Conservation (phyloP, 1,284 basidiomycete species). For the Tausonia pullulans region DNA sequence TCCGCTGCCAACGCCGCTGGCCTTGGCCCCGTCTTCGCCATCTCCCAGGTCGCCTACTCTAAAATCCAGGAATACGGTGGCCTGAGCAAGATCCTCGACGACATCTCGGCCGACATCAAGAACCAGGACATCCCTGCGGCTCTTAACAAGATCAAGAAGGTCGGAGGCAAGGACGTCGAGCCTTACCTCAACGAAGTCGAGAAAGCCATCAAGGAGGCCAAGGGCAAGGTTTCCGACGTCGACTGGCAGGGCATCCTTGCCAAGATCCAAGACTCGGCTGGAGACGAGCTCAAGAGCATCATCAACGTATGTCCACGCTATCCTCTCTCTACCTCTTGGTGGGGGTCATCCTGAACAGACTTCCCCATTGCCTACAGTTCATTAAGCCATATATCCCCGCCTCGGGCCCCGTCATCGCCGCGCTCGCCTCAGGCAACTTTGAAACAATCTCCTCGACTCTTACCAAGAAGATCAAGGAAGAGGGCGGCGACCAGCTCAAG, state of each 20-base stretch:
- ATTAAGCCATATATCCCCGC: conserved; percentile 2
- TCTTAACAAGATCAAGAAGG: conserved; percentile 31
- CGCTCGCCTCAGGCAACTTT: conserved; percentile 13
- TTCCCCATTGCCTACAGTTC: background rate
- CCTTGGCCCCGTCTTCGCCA: conserved; percentile 25
- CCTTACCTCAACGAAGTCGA: conserved; percentile 30
- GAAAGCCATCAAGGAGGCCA: conserved; percentile 29
- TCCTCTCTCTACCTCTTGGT: background rate
- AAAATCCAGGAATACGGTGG: conserved; percentile 23
- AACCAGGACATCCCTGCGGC: conserved; percentile 28
- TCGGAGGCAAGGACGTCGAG: conserved; percentile 31
- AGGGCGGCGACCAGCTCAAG: conserved; percentile 14
- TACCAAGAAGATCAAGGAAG: conserved; percentile 14
- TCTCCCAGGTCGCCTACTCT: conserved; percentile 22
- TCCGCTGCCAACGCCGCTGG: conserved; percentile 13
- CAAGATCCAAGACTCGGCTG: conserved; percentile 16
- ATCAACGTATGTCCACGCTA: conserved; percentile 25
- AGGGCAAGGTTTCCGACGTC: conserved; percentile 28
- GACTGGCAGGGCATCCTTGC: conserved; percentile 27
- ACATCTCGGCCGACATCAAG: conserved; percentile 21
- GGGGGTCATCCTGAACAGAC: background rate
- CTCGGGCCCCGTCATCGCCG: conserved; percentile 7
- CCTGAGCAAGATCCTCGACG: conserved; percentile 27
- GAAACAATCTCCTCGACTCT: background rate
- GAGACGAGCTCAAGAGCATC: conserved; percentile 25